A percentile compares a stretch with the other conserved stretches of the same genome.
Evolutionary conservation across 345 rosid genomes (phyloP).

Genomic region (Clarkia xantiana): DNA sequence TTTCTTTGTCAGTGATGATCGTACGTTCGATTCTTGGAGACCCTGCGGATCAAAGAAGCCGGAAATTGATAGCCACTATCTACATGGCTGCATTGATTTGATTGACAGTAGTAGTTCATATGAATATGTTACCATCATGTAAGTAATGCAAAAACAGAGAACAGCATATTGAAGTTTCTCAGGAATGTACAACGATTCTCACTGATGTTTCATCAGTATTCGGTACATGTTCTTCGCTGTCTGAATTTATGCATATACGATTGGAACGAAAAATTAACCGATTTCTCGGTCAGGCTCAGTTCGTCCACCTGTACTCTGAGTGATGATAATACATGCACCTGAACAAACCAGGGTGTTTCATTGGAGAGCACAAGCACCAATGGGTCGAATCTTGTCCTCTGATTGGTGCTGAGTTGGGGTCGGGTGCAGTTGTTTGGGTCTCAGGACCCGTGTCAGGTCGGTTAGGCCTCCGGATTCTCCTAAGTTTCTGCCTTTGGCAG

Average conservation of each 20-base stretch:
- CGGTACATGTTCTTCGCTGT: neutral
- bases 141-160: no score
- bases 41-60: no score
- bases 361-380: constrained; percentile 10
- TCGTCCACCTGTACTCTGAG: neutral
- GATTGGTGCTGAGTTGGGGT: neutral
- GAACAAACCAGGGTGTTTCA: constrained; percentile 8
- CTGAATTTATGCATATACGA: neutral
- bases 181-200: no score
- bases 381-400: constrained; percentile 1
- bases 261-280: no score
- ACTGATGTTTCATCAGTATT: neutral
- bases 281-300: neutral
- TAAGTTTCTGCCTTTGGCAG: neutral
- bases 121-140: no score
- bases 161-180: no score
- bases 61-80: no score
- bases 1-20: no score
- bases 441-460: neutral
- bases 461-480: neutral
- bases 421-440: neutral
- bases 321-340: constrained; percentile 10
- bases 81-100: no score
- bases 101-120: no score
- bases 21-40: no score